These are phyloP conservation scores for Talaromyces islandicus DNA, from an alignment of 2,329 filamentous ascomycete species.

Conservation along the genomic window DNA sequence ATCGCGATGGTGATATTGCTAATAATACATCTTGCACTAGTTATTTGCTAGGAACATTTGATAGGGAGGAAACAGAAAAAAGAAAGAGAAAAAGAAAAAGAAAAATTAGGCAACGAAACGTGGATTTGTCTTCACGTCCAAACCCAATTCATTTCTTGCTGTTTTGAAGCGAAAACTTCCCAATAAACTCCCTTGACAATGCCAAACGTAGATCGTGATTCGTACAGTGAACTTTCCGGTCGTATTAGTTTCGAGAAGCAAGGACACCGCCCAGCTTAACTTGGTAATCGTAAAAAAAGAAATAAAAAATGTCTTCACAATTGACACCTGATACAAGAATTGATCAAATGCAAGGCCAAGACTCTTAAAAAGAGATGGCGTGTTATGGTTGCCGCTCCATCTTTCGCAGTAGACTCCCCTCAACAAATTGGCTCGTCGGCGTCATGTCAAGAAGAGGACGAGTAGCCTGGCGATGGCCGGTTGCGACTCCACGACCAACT, in stretches of 20 bases:
- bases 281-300: not conserved
- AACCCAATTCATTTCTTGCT: not conserved
- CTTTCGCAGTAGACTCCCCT: constrained; percentile 40
- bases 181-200: not conserved
- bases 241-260: not conserved
- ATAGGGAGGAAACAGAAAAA: not conserved
- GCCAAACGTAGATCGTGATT: not conserved
- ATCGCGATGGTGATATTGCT: not conserved
- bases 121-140: not conserved
- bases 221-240: not conserved
- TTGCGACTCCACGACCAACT: constrained; percentile 34
- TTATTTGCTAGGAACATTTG: not conserved
- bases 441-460: constrained; percentile 40
- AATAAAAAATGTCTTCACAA: not conserved
- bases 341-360: not conserved
- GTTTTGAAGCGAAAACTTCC: not conserved
- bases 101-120: not conserved
- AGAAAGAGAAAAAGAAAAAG: not conserved
- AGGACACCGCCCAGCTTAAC: not conserved
- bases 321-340: not conserved
- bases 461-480: constrained; percentile 31
- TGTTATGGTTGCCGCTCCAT: constrained; percentile 17
- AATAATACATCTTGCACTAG: not conserved
- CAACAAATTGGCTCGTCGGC: constrained; percentile 35
- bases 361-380: not conserved